A percentile compares a stretch with the other conserved stretches of the same genome.
phyloP scores from a whole-genome alignment of 192 early-diverging fungal species.

The Kickxella alabastrina region DNA sequence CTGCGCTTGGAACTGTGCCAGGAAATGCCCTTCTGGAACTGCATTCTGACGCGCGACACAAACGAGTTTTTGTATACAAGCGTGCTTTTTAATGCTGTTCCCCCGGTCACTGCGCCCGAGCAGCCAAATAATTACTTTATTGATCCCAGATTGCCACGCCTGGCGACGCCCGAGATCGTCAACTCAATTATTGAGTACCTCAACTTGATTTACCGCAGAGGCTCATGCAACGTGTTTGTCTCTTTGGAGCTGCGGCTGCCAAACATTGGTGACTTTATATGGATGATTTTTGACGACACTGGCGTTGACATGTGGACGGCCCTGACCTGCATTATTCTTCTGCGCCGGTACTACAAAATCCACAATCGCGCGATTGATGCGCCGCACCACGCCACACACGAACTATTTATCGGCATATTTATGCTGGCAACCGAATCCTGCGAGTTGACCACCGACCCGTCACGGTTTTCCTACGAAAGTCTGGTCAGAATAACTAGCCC shows the following conservation, averaged over 20 bases:
- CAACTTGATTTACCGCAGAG: constrained; percentile 14
- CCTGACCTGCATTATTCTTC: constrained; percentile 26
- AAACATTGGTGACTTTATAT: constrained; percentile 31
- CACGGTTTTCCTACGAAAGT: constrained; percentile 1
- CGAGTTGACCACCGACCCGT: constrained; percentile 10
- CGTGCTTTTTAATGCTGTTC: not conserved
- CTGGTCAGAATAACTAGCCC: constrained; percentile 18
- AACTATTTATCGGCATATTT: constrained; percentile 37
- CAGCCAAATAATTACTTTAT: not conserved
- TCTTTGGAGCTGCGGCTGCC: constrained; percentile 30
- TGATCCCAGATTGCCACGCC: not conserved
- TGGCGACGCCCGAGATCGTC: constrained; percentile 33
- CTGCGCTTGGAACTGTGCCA: constrained; percentile 10
- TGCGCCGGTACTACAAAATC: constrained; percentile 12
- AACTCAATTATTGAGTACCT: constrained; percentile 24
- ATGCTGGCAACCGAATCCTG: constrained; percentile 20
- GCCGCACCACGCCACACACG: constrained; percentile 32
- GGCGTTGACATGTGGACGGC: constrained; percentile 27
- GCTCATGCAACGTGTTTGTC: constrained; percentile 15
- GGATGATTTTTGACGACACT: constrained; percentile 30
- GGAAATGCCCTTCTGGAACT: constrained; percentile 29
- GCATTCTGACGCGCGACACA: constrained; percentile 20
- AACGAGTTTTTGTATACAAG: constrained; percentile 17
- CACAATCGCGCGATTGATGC: constrained; percentile 9
- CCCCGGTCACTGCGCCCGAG: constrained; percentile 2